These are phyloP conservation scores for Apiospora kogelbergensis DNA, from an alignment of 2,329 filamentous ascomycete species.

Conservation along the genomic window DNA sequence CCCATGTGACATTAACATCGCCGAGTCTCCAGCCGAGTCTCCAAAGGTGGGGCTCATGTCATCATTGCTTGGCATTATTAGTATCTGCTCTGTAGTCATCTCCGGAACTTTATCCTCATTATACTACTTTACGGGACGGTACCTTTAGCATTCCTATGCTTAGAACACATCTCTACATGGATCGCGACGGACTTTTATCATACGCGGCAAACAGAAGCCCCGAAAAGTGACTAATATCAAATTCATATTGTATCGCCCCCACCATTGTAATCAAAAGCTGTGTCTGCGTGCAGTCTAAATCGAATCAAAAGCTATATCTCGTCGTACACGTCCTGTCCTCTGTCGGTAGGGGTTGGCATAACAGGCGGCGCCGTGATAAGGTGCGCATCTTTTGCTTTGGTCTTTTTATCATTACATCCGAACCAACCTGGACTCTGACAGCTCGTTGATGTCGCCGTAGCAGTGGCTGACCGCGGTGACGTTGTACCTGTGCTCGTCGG, in stretches of 20 bases:
- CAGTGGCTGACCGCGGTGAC: slow-evolving; percentile 30
- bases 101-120: no score
- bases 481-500: slow-evolving; percentile 34
- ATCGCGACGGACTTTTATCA: background rate
- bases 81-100: no score
- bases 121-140: background rate
- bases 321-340: slow-evolving; percentile 7
- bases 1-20: background rate
- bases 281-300: background rate
- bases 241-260: background rate
- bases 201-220: background rate
- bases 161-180: background rate
- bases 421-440: slow-evolving; percentile 27
- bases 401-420: slow-evolving; percentile 18
- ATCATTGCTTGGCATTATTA: background rate
- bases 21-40: background rate
- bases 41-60: background rate
- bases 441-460: slow-evolving; percentile 35
- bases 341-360: slow-evolving; percentile 10
- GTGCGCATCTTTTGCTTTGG: background rate
- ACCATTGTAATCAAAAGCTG: background rate
- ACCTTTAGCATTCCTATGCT: background rate
- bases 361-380: slow-evolving; percentile 16
- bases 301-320: background rate
- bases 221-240: background rate